Evolutionary conservation across 768 basidiomycete genomes (phyloP), one percentile per base, ranked within the genome.

Genomic region (Tricholoma bakamatsutake): DNA sequence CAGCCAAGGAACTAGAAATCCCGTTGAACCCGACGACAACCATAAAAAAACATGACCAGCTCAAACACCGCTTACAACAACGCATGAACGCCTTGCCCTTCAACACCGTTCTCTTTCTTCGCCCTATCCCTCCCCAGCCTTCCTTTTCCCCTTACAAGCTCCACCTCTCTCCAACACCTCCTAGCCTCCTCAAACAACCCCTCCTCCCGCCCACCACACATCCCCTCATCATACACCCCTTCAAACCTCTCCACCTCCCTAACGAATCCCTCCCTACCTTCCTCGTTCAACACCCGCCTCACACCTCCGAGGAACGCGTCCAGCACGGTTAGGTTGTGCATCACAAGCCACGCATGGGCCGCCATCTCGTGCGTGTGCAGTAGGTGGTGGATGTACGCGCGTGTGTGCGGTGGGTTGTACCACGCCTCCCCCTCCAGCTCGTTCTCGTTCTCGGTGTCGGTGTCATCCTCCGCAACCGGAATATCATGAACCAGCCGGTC

Each of bases 331-430:
- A 91, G 73, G 61, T 94, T 95, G 67, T 95, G 93, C 70, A 84
- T 75, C 10, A 76, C 78, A 15, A 94, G 79, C 21, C 93, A 67
- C 4, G 89, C 65, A 61, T 94, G 90, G 0, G 90, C 86, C 0
- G 85, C 82, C 92, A 95, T 93, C 67, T 95, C 93, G 68, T 94
- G 93, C 5, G 92, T 92, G 51, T 87, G 85, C 34, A 93, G 72
- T 12, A 95, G 80, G 62, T 95, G 92, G 65, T 95, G 90, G 30
- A 92, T 50, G 61, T 94, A 95, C 2, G 88, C 87, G 12, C 79
- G 76, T 4, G 76, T 74, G 59, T 71, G 73, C 1, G 75, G 68
- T 1, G 72, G 70, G 24, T 64, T 65, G 50, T 68, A 66, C 12
- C 54, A 21, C 7, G 27, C 9, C 6, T 24, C 21, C 21, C 21